Evolutionary conservation across 768 basidiomycete species (phyloP).

Genomic region (Kondoa subrosea): DNA sequence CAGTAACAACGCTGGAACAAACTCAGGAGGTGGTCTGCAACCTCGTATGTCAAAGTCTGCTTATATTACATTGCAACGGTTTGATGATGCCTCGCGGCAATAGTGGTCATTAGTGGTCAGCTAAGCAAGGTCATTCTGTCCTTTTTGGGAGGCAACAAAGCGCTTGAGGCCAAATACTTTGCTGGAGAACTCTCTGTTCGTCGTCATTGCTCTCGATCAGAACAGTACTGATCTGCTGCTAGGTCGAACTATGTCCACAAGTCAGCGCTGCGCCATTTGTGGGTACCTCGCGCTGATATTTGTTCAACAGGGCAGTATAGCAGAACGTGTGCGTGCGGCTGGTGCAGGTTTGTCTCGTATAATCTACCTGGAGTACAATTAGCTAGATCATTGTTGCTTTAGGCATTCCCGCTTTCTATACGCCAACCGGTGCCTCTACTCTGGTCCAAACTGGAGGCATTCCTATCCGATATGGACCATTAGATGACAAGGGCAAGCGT

Average conservation of each 20-base stretch:
- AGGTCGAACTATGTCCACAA: slow-evolving; percentile 71
- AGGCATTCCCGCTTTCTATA: slow-evolving; percentile 85
- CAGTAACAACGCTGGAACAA: neutral
- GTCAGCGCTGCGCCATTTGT: slow-evolving; percentile 76
- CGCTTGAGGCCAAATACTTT: slow-evolving; percentile 28
- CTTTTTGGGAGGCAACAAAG: slow-evolving; percentile 64
- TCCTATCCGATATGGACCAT: slow-evolving; percentile 40
- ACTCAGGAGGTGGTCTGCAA: slow-evolving; percentile 2
- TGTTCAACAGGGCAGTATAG: slow-evolving; percentile 61
- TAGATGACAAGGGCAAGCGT: slow-evolving; percentile 58
- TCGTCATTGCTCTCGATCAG: neutral
- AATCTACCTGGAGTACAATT: neutral
- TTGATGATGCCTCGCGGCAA: slow-evolving; percentile 56
- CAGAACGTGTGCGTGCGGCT: slow-evolving; percentile 70
- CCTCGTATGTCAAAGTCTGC: neutral
- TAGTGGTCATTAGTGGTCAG: slow-evolving; percentile 39
- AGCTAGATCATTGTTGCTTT: neutral
- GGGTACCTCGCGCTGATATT: slow-evolving; percentile 56
- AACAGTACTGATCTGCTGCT: neutral
- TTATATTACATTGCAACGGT: slow-evolving; percentile 27
- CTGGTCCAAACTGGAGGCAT: slow-evolving; percentile 64
- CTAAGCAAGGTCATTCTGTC: slow-evolving; percentile 69
- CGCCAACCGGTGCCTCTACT: slow-evolving; percentile 63
- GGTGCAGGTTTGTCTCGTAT: slow-evolving; percentile 38
- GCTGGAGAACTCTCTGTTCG: neutral